A percentile compares a stretch with the other conserved stretches of the same genome.
phyloP scores from a whole-genome alignment of 352 stramenopile genomes.

The Phytophthora tentaculata region DNA sequence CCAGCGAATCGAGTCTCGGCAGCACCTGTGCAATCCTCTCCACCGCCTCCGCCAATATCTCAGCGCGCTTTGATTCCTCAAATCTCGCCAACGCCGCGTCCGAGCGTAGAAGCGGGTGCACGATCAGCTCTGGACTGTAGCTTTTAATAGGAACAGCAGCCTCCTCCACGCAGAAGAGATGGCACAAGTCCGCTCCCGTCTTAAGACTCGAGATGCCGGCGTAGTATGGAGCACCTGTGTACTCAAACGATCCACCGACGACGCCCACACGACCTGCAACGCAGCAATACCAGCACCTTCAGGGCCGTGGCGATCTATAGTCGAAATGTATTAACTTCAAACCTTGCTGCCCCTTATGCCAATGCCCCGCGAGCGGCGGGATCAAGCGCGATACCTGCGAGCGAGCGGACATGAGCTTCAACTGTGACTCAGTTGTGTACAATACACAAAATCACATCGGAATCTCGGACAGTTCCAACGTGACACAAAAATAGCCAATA shows the following conservation, averaged over 20 bases:
- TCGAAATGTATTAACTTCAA: neutral
- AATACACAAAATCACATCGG: conserved; percentile 16
- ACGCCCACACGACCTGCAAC: conserved; percentile 88
- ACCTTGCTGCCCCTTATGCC: conserved; percentile 84
- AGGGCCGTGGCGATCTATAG: neutral
- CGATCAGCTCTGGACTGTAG: conserved; percentile 98
- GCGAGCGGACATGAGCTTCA: conserved; percentile 14
- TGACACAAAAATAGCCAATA: conserved; percentile 20
- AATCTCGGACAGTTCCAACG: conserved; percentile 15
- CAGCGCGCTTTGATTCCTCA: conserved; percentile 30
- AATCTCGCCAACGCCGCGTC: conserved; percentile 36
- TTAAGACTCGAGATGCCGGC: conserved; percentile 94
- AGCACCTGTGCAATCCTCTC: conserved; percentile 67
- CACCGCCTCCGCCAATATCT: conserved; percentile 38
- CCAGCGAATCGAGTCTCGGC: conserved; percentile 68
- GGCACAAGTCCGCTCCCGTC: conserved; percentile 95
- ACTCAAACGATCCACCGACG: conserved; percentile 96
- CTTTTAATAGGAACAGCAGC: conserved; percentile 97
- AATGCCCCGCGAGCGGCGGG: conserved; percentile 66
- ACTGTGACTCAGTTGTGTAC: conserved; percentile 6
- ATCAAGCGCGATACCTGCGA: conserved; percentile 58
- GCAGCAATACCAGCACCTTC: neutral
- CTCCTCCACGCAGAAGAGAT: conserved; percentile 95
- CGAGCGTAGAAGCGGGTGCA: conserved; percentile 83
- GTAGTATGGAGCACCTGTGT: conserved; percentile 98